These are phyloP conservation scores for Penicillium sp. DNA, from an alignment of 2,329 filamentous ascomycete genomes.

Conservation along the genomic window DNA sequence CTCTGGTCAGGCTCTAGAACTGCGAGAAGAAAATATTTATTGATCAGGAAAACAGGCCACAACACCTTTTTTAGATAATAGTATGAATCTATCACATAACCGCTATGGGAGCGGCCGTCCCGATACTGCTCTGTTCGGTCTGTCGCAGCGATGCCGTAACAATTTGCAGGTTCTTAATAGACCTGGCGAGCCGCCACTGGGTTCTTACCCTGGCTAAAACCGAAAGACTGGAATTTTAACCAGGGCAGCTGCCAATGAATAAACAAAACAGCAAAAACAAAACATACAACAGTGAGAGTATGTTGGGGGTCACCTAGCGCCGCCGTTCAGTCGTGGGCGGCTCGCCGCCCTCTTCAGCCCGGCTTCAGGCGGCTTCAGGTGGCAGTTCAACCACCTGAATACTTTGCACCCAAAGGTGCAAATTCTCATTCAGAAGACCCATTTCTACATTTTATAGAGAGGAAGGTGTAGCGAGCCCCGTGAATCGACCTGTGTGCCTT, in stretches of 20 bases:
- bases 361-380: neutral
- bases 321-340: neutral
- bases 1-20: no score
- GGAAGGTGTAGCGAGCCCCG: neutral
- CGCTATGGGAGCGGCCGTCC: no score
- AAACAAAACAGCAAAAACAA: neutral
- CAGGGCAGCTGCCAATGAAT: neutral
- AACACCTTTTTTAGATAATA: no score
- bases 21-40: no score
- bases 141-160: no score
- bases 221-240: no score
- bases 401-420: conserved; percentile 1
- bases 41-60: no score
- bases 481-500: neutral
- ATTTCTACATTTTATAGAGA: conserved; percentile 1
- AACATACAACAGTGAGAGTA: conserved; percentile 1
- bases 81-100: no score
- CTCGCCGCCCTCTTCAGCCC: neutral
- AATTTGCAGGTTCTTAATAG: no score
- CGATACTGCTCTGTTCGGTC: no score
- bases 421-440: neutral
- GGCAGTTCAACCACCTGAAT: neutral
- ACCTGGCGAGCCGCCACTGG: no score
- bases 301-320: neutral
- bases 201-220: no score